These are phyloP conservation scores for Ophiostoma sp. DNA, from an alignment of 2,329 filamentous ascomycete species.

Conservation along the genomic window DNA sequence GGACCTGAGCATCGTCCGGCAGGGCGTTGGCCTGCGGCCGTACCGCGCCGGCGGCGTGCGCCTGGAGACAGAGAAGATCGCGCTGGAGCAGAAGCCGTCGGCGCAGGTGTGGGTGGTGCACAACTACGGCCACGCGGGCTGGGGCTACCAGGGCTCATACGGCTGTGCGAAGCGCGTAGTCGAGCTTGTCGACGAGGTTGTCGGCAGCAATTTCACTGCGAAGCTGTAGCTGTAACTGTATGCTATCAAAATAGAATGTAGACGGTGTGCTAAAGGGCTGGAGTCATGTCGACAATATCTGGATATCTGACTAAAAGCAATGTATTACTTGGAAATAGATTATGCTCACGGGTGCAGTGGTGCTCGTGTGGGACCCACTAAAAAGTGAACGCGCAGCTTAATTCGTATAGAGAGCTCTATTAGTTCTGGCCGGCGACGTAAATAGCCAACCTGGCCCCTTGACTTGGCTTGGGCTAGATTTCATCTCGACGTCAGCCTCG, in stretches of 20 bases:
- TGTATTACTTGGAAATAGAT: background rate
- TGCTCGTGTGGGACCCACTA: background rate
- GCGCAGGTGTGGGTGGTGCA: conserved; percentile 61
- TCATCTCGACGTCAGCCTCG: background rate
- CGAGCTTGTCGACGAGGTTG: conserved; percentile 60
- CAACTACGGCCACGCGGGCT: conserved; percentile 74
- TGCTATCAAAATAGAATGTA: no score
- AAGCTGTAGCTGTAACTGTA: conserved; percentile 2
- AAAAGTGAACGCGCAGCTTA: conserved; percentile 10
- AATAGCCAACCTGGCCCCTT: conserved; percentile 8
- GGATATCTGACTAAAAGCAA: background rate
- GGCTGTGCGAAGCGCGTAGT: conserved; percentile 64
- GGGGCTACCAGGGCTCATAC: conserved; percentile 67
- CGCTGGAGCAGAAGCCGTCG: background rate
- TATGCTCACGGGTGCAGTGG: background rate
- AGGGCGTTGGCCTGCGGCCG: conserved; percentile 77
- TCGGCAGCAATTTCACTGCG: conserved; percentile 24
- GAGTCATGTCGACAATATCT: no score
- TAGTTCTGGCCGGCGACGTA: background rate
- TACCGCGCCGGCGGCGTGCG: conserved; percentile 67
- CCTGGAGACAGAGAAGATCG: conserved; percentile 64
- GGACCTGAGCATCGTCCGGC: conserved; percentile 67
- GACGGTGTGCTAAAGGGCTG: no score
- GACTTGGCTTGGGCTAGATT: background rate
- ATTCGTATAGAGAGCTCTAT: background rate